phyloP scores from a whole-genome alignment of 805 yeast species.

The Barnettozyma siamensis region DNA sequence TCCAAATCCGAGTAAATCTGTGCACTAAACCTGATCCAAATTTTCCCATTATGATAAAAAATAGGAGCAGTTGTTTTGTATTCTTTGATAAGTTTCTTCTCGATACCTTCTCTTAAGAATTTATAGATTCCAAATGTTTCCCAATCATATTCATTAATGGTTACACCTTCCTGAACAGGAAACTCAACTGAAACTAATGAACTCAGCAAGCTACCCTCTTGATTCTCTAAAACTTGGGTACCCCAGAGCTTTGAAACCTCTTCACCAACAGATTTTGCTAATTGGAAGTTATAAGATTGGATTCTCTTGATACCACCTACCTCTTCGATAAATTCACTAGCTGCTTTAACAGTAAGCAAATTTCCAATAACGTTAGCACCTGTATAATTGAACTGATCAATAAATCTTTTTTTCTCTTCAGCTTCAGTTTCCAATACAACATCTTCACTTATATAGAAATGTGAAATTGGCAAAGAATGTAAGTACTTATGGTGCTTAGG shows the following conservation, averaged over 20 bases:
- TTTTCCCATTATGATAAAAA: conserved; percentile 33
- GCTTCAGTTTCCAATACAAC: conserved; percentile 21
- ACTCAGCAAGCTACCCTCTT: conserved; percentile 30
- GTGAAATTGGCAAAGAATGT: conserved; percentile 56
- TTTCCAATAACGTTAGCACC: conserved; percentile 48
- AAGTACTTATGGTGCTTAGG: conserved; percentile 42
- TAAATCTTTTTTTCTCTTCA: conserved; percentile 5
- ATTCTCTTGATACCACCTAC: conserved; percentile 54
- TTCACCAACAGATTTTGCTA: conserved; percentile 41
- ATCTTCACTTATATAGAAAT: conserved; percentile 33
- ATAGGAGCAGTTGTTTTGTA: conserved; percentile 46
- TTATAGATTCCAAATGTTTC: conserved; percentile 14
- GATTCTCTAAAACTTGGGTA: conserved; percentile 32
- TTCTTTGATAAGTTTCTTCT: conserved; percentile 21
- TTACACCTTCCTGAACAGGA: conserved; percentile 27
- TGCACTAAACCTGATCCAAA: conserved; percentile 50
- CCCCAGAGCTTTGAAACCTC: conserved; percentile 36
- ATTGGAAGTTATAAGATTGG: conserved; percentile 37
- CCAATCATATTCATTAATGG: conserved; percentile 14
- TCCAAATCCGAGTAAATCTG: conserved; percentile 52
- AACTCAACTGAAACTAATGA: conserved; percentile 40
- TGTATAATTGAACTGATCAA: conserved; percentile 41
- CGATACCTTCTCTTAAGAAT: conserved; percentile 18
- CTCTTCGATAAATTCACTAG: conserved; percentile 46
- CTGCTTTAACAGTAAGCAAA: conserved; percentile 38